These are phyloP conservation scores for Trichoderma arundinaceum DNA, from an alignment of 2,329 filamentous ascomycete species.

Conservation along the genomic window DNA sequence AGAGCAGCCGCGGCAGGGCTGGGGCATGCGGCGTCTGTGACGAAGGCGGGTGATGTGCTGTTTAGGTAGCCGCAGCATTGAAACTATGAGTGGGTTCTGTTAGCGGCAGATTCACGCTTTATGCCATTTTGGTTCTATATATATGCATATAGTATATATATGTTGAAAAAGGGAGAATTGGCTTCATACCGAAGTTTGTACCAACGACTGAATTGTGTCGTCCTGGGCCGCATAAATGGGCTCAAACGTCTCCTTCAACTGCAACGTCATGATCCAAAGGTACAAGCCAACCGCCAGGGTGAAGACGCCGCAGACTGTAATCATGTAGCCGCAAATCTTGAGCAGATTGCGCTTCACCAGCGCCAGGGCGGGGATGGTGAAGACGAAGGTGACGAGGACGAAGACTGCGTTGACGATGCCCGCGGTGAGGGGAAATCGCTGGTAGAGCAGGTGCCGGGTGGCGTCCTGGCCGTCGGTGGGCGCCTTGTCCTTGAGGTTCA, in stretches of 20 bases:
- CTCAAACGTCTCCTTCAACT: constrained; percentile 66
- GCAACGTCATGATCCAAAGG: constrained; percentile 76
- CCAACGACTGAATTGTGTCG: constrained; percentile 64
- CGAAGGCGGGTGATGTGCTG: constrained; percentile 72
- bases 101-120: not conserved
- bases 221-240: constrained; percentile 65
- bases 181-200: constrained; percentile 69
- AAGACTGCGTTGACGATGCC: constrained; percentile 75
- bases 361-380: constrained; percentile 73
- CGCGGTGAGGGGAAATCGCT: constrained; percentile 63
- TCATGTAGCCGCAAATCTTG: constrained; percentile 69
- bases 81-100: constrained; percentile 59
- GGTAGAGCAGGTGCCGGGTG: constrained; percentile 59
- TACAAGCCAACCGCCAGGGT: constrained; percentile 69
- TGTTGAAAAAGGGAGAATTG: not conserved
- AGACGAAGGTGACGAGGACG: constrained; percentile 71
- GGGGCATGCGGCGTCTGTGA: constrained; percentile 70
- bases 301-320: constrained; percentile 66
- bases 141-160: not conserved
- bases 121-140: too few species aligned
- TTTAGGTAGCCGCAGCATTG: constrained; percentile 82
- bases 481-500: constrained; percentile 51
- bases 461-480: constrained; percentile 55
- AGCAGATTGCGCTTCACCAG: constrained; percentile 72
- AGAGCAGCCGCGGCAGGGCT: constrained; percentile 73